Evolutionary conservation across 257 asterid species (phyloP).

Genomic region (Pogostemon cablin): DNA sequence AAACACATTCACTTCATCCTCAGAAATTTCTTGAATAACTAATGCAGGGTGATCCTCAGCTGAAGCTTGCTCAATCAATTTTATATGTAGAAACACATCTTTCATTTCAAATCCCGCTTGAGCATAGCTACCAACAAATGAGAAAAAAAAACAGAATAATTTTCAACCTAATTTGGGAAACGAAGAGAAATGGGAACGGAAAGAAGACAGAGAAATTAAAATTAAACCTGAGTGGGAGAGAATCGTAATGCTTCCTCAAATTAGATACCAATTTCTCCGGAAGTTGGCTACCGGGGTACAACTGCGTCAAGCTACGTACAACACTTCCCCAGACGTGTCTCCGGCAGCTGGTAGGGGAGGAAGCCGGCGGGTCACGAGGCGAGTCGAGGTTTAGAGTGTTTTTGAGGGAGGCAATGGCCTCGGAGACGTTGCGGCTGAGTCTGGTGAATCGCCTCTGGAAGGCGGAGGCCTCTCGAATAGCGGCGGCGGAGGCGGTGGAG

Average conservation of each 20-base stretch:
- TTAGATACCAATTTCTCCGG: conserved; percentile 94
- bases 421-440: conserved; percentile 86
- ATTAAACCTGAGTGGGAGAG: conserved; percentile 79
- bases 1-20: conserved; percentile 54
- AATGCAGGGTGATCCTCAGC: conserved; percentile 78
- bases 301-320: conserved; percentile 91
- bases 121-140: conserved; percentile 60
- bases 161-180: conserved; percentile 20
- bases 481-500: conserved; percentile 29
- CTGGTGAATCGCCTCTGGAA: conserved; percentile 82
- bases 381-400: conserved; percentile 80
- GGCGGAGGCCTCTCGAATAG: conserved; percentile 66
- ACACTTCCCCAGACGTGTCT: conserved; percentile 85
- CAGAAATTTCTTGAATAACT: conserved; percentile 75
- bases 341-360: conserved; percentile 58
- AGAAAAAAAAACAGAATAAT: neutral
- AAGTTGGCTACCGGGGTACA: conserved; percentile 94
- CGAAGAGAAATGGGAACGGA: neutral
- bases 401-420: conserved; percentile 87
- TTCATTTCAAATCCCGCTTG: conserved; percentile 96
- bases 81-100: conserved; percentile 93
- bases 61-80: conserved; percentile 85
- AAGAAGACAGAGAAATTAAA: neutral
- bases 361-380: conserved; percentile 56
- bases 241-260: conserved; percentile 93